phyloP scores from a whole-genome alignment of 768 basidiomycete genomes.

The Hysterangium stoloniferum region DNA sequence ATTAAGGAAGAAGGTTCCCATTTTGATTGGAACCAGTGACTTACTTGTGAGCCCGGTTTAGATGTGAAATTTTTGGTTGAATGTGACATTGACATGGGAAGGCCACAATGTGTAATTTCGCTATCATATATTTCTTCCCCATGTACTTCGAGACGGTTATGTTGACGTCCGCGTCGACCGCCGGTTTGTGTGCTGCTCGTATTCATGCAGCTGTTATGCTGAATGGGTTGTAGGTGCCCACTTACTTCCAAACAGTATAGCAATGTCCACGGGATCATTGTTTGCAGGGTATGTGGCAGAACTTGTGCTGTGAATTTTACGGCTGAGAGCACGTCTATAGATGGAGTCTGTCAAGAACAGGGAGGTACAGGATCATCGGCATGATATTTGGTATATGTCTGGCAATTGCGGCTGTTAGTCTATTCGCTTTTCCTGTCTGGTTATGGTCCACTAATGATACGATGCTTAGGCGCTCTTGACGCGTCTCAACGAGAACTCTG shows the following conservation, averaged over 20 bases:
- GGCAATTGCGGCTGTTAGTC: constrained; percentile 45
- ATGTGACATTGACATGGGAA: too few species aligned
- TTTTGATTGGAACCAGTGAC: constrained; percentile 64
- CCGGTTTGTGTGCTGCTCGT: constrained; percentile 34
- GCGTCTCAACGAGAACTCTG: constrained; percentile 34
- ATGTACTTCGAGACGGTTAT: constrained; percentile 81
- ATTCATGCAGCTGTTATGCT: neutral
- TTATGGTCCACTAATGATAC: constrained; percentile 13
- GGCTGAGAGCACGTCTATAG: too few species aligned
- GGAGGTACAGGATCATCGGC: constrained; percentile 54
- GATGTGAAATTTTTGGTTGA: too few species aligned
- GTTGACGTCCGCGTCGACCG: constrained; percentile 56
- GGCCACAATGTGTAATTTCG: constrained; percentile 67
- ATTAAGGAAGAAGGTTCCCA: constrained; percentile 57
- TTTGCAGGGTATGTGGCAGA: constrained; percentile 48
- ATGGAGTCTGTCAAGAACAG: constrained; percentile 58
- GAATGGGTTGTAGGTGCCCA: constrained; percentile 41
- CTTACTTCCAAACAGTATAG: constrained; percentile 51
- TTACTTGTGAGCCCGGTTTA: constrained; percentile 38
- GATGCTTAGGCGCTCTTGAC: constrained; percentile 1
- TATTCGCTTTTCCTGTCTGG: constrained; percentile 40
- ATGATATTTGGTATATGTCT: constrained; percentile 58
- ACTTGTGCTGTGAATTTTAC: neutral
- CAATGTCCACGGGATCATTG: constrained; percentile 53
- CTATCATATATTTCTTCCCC: constrained; percentile 73